Evolutionary conservation across 345 rosid genomes (phyloP), one percentile per base, ranked within the genome.

Genomic region (Eucalyptus brandiana): DNA sequence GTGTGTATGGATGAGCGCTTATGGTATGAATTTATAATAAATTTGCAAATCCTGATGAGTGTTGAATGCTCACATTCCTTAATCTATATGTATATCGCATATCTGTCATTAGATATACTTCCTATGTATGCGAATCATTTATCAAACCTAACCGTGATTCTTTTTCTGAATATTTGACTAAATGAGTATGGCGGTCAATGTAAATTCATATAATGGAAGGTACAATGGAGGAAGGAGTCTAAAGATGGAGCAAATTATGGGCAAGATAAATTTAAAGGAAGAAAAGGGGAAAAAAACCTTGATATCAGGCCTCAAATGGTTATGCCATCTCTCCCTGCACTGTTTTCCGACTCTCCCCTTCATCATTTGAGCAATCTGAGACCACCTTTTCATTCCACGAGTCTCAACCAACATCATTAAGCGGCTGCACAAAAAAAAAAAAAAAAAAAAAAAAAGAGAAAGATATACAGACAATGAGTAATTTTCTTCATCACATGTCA

Each of bases 321-420:
- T 96, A 89, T 93, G 94, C 98, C 99, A 97, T 91, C 99, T 94
- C 87, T 97, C 99, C 87, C 98, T 91, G 86, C 99, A 97, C 86
- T 97, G 98, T 90, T 97, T 97, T 18, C 98, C 99, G 1, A 93
- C 92, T 90, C 98, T 94, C 37, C 98, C 98, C 4, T 87, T 85
- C 51, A 97, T 89, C 90, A 92, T 90, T 80, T 91, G 93, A 3
- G 97, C 95, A 4, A 96, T 94, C n/a, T 91, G 93, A 34, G 98
- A 91, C 99, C 99, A 96, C 87, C 91, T 96, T 80, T 95, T 93
- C 6, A 91, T 80, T 72, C 98, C 99, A 90, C 93, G 53, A 58
- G 91, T 83, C 47, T 87, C 86, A 90, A 96, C 98, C 86, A 96
- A 90, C 21, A 90, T 91, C 86, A 92, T n/a, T 62, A 97, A 80